Base-by-base conservation (phyloP, 306 rosid species). In the Dalbergia cochinchinensis region DNA sequence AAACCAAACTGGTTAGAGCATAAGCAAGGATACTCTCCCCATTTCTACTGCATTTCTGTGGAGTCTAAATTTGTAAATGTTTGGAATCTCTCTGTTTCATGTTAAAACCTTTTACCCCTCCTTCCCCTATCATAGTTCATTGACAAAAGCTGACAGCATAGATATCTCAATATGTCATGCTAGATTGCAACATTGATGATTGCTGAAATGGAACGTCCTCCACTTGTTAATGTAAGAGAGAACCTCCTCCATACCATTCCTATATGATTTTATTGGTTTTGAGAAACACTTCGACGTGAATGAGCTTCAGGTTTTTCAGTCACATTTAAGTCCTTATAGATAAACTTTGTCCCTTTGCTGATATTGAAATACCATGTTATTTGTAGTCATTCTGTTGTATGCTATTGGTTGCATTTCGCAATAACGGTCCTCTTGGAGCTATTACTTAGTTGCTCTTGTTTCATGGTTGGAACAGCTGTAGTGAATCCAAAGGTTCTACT, bases 401-500 rank as follows among this genome's bases (percentile, higher is more conserved):
- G 47, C 55, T 64, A 58, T 62, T 34, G 59, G 53, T 48, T 11
- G 16, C 78, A 60, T 74, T 77, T 76, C 13, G 37, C 16, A 11
- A 69, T 18, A 13, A 22, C 35, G 62, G 59, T 74, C 74, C 58
- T 57, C 12, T 57, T 67, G 50, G 57, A 33, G 62, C 37, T n/a
- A 71, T 78, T 66, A 63, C 66, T 78, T 75, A 7, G 55, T 72
- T 58, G 50, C 48, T 74, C 15, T 11, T 35, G 14, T 70, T 83
- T 78, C 80, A 41, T 74, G 82, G 19, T 69, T 74, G 70, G 75
- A 76, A 59, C 78, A 90, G 97, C 88, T 79, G 80, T 82, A 9
- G 92, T 91, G 82, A 78, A 95, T 93, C 97, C 99, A 0, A 91
- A 89, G 82, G 92, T 93, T 79, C 66, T 95, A 18, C 48, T 86